phyloP scores from a whole-genome alignment of 2,329 filamentous ascomycete genomes.

The Purpureocillium takamizusanense region DNA sequence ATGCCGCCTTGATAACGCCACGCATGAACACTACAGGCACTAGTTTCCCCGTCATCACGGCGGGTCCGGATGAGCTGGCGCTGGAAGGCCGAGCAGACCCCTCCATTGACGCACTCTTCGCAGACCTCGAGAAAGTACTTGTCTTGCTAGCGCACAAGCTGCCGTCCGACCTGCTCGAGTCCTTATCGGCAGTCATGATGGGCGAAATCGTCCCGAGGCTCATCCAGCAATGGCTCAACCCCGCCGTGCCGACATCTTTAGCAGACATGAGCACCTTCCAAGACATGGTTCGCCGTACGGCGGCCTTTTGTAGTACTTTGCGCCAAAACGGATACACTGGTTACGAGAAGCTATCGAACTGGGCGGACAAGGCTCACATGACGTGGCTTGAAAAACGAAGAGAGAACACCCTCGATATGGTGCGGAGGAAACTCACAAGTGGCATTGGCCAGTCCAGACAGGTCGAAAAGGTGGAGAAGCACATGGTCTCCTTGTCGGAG shows the following conservation, averaged over 20 bases:
- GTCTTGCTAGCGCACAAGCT: slow-evolving; percentile 42
- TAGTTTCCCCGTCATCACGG: slow-evolving; percentile 28
- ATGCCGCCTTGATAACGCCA: slow-evolving; percentile 50
- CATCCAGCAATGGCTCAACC: slow-evolving; percentile 65
- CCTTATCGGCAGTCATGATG: slow-evolving; percentile 62
- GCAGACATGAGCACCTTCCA: slow-evolving; percentile 65
- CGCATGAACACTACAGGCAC: slow-evolving; percentile 38
- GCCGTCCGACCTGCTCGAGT: slow-evolving; percentile 44
- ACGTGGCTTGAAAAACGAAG: slow-evolving; percentile 82
- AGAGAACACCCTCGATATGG: slow-evolving; percentile 66
- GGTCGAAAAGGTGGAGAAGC: slow-evolving; percentile 79
- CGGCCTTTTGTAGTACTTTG: slow-evolving; percentile 55
- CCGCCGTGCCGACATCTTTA: slow-evolving; percentile 66
- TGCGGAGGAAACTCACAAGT: slow-evolving; percentile 58
- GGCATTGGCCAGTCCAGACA: slow-evolving; percentile 58
- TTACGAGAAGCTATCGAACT: slow-evolving; percentile 58
- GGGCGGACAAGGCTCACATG: slow-evolving; percentile 70
- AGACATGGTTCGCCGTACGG: slow-evolving; percentile 53
- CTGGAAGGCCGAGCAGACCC: slow-evolving; percentile 32
- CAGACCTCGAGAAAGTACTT: slow-evolving; percentile 43
- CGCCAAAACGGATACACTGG: slow-evolving; percentile 53
- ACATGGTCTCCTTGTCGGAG: slow-evolving; percentile 60
- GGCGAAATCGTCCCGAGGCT: slow-evolving; percentile 59
- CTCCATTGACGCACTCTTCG: slow-evolving; percentile 41
- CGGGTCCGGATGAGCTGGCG: slow-evolving; percentile 31